phyloP scores from a whole-genome alignment of 176 grass and related monocot species.

The Puccinellia tenuiflora region DNA sequence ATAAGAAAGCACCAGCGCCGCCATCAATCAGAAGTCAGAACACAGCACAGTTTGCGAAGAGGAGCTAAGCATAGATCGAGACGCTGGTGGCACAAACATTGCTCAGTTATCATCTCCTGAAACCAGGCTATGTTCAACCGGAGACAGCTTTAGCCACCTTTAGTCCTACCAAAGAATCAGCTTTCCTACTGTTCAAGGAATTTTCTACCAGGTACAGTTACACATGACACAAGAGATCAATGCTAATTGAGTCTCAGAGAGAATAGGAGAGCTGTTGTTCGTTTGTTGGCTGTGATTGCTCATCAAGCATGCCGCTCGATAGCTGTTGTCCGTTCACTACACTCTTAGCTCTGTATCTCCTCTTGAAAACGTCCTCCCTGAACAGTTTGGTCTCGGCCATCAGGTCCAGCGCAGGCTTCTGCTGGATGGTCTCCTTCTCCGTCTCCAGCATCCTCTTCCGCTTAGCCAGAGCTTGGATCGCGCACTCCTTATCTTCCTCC shows the following conservation, averaged over 20 bases:
- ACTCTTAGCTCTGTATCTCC: slow-evolving; percentile 45
- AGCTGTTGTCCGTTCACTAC: background rate
- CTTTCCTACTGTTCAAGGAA: background rate
- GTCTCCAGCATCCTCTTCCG: slow-evolving; percentile 56
- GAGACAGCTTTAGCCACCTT: background rate
- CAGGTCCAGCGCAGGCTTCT: slow-evolving; percentile 50
- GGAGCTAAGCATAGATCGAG: background rate
- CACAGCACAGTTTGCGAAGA: background rate
- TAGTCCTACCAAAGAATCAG: background rate
- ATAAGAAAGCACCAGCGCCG: background rate
- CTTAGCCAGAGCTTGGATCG: slow-evolving; percentile 29
- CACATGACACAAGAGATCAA: background rate
- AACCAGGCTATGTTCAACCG: background rate
- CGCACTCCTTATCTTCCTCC: slow-evolving; percentile 20
- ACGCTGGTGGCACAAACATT: background rate
- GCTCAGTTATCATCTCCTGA: background rate
- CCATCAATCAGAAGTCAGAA: background rate
- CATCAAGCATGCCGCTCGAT: no score
- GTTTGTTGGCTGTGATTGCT: no score
- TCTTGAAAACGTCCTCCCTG: slow-evolving; percentile 79
- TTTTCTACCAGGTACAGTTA: background rate
- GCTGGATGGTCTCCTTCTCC: slow-evolving; percentile 51
- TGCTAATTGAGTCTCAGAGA: background rate
- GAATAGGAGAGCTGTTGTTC: background rate
- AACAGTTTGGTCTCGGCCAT: slow-evolving; percentile 58